A percentile compares a stretch with the other conserved stretches of the same genome.
Conservation (phyloP, 305 asterid genomes). For the Caryopteris hybrid region DNA sequence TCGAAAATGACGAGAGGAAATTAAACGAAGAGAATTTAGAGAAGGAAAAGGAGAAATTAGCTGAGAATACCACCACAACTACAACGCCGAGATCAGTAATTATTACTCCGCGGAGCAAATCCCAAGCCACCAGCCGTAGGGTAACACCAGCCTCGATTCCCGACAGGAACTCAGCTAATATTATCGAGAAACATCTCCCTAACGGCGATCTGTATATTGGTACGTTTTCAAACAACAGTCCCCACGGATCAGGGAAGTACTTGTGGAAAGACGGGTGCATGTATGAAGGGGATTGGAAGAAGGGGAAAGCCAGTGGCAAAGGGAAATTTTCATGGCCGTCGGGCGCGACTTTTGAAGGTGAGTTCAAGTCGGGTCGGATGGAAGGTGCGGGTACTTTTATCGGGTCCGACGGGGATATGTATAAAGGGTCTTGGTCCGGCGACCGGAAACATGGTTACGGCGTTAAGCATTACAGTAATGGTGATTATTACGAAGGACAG, state of each 20-base stretch:
- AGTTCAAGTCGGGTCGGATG: constrained; percentile 78
- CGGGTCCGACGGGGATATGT: constrained; percentile 67
- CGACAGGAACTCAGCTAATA: constrained; percentile 1
- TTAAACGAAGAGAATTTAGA: constrained; percentile 15
- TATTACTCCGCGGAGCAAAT: constrained; percentile 53
- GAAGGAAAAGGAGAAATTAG: constrained; percentile 13
- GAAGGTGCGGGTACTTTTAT: constrained; percentile 70
- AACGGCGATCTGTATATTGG: constrained; percentile 85
- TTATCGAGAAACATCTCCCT: constrained; percentile 53
- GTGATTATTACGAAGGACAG: constrained; percentile 61
- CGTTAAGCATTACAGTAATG: constrained; percentile 58
- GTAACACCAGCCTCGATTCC: constrained; percentile 47
- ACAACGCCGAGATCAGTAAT: constrained; percentile 65
- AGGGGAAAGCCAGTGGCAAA: constrained; percentile 71
- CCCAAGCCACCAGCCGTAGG: constrained; percentile 54
- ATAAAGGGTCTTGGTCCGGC: constrained; percentile 52
- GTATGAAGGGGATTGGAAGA: constrained; percentile 81
- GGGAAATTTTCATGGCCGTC: constrained; percentile 82
- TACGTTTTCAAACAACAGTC: constrained; percentile 46
- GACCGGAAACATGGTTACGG: constrained; percentile 73
- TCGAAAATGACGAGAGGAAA: constrained; percentile 22
- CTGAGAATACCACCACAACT: constrained; percentile 31
- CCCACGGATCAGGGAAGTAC: constrained; percentile 80
- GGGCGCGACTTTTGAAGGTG: constrained; percentile 69
- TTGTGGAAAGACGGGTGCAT: constrained; percentile 81